Evolutionary conservation across 164 flowering plant genomes (phyloP).

Genomic region (Nelumbo lutea): DNA sequence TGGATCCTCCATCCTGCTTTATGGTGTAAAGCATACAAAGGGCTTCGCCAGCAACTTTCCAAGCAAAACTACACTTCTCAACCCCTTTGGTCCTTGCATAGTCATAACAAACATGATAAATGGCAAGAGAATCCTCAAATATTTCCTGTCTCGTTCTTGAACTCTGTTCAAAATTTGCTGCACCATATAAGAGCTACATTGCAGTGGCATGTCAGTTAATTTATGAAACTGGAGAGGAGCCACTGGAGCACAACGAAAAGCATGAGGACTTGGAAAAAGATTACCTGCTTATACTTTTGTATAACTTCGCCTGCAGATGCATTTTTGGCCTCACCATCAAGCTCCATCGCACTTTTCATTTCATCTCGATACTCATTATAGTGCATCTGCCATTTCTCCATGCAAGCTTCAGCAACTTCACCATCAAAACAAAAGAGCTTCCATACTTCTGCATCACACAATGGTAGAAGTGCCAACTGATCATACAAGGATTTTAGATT

Average conservation of each 20-base stretch:
- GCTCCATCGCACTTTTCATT: conserved; percentile 43
- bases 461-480: not conserved
- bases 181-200: conserved; percentile 52
- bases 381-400: conserved; percentile 31
- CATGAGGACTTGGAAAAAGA: not conserved
- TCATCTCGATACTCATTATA: conserved; percentile 47
- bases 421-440: conserved; percentile 49
- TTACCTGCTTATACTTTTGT: conserved; percentile 62
- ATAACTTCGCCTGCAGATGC: conserved; percentile 36
- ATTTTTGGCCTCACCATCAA: conserved; percentile 18
- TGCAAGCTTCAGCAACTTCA: conserved; percentile 27
- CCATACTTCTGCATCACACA: conserved; percentile 35
- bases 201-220: not conserved
- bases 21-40: conserved; percentile 34
- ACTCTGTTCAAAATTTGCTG: conserved; percentile 45
- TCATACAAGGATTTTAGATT: not conserved
- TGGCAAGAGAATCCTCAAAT: conserved; percentile 56
- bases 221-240: not conserved
- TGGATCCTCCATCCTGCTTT: conserved; percentile 21
- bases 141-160: conserved; percentile 33
- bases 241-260: not conserved
- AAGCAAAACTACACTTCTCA: conserved; percentile 45
- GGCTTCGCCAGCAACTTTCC: conserved; percentile 78
- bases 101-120: conserved; percentile 50
- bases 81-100: conserved; percentile 26